Evolutionary conservation across 441 rosid species (phyloP).

Genomic region (Eugenia klotzschiana): DNA sequence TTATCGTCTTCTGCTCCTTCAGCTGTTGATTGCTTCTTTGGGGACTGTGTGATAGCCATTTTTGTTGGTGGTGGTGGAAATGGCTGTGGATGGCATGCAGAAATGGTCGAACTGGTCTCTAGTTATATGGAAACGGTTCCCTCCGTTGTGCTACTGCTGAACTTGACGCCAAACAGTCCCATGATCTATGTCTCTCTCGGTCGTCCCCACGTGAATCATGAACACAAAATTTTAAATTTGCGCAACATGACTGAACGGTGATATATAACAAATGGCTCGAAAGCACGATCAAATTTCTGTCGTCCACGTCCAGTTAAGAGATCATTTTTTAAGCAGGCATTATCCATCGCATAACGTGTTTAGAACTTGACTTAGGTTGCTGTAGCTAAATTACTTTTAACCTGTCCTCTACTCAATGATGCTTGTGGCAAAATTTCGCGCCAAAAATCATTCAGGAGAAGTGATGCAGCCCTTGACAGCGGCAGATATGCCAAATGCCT

Average conservation of each 20-base stretch:
- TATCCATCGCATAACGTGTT: neutral
- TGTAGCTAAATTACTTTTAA: too few relatives aligned
- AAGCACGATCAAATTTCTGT: neutral
- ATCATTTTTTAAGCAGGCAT: neutral
- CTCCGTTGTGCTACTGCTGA: neutral
- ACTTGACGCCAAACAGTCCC: neutral
- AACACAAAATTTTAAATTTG: neutral
- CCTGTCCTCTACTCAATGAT: neutral
- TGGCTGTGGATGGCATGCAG: neutral
- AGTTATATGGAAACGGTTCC: neutral
- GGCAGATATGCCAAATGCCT: neutral
- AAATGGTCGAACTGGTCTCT: neutral
- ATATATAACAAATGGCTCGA: neutral
- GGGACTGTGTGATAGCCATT: neutral
- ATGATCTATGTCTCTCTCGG: neutral
- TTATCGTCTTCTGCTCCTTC: constrained; percentile 15
- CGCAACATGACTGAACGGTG: neutral
- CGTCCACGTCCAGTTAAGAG: neutral
- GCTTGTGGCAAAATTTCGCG: neutral
- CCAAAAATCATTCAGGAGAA: neutral
- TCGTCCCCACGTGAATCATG: neutral
- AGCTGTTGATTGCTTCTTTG: neutral
- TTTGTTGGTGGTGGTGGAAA: neutral
- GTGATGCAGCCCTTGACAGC: neutral
- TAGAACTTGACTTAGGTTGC: neutral